phyloP scores from a whole-genome alignment of 495 filamentous ascomycete species.

The Clavariopsis aquatica region DNA sequence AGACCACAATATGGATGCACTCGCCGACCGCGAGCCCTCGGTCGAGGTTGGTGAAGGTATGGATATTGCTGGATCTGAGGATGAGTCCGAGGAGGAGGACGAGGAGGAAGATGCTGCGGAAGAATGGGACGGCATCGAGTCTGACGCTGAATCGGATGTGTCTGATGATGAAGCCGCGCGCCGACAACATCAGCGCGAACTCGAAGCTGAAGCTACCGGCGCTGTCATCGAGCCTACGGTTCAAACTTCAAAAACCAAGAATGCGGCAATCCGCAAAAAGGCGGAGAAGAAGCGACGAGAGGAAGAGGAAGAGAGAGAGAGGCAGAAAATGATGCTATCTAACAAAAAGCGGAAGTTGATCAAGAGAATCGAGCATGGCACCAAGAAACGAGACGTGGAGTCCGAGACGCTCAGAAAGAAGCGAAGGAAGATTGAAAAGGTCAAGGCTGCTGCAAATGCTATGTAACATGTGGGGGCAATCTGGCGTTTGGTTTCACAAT shows the following conservation, averaged over 20 bases:
- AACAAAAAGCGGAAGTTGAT: conserved; percentile 48
- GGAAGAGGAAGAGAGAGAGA: conserved; percentile 48
- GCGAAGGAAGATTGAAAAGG: conserved; percentile 85
- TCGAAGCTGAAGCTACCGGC: conserved; percentile 83
- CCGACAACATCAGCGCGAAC: conserved; percentile 75
- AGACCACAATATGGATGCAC: conserved; percentile 34
- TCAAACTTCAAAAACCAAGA: conserved; percentile 31
- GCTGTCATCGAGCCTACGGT: conserved; percentile 49
- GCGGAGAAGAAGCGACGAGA: conserved; percentile 42
- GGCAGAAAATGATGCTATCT: conserved; percentile 50
- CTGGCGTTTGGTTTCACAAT: not conserved
- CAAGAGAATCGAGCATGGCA: conserved; percentile 50
- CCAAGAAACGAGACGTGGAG: conserved; percentile 47
- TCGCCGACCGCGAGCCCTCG: conserved; percentile 43
- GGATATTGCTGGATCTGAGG: conserved; percentile 55
- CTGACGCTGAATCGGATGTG: conserved; percentile 55
- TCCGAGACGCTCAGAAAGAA: conserved; percentile 70
- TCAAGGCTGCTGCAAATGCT: conserved; percentile 33
- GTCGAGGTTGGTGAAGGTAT: conserved; percentile 57
- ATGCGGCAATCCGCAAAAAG: conserved; percentile 37
- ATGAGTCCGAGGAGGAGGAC: conserved; percentile 53
- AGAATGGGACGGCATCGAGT: conserved; percentile 46
- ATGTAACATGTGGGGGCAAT: not conserved
- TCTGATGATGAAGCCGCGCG: conserved; percentile 53
- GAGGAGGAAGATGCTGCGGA: conserved; percentile 47